These are phyloP conservation scores for Tolypocladium endophyticum DNA, from an alignment of 2,329 filamentous ascomycete species.

Conservation along the genomic window DNA sequence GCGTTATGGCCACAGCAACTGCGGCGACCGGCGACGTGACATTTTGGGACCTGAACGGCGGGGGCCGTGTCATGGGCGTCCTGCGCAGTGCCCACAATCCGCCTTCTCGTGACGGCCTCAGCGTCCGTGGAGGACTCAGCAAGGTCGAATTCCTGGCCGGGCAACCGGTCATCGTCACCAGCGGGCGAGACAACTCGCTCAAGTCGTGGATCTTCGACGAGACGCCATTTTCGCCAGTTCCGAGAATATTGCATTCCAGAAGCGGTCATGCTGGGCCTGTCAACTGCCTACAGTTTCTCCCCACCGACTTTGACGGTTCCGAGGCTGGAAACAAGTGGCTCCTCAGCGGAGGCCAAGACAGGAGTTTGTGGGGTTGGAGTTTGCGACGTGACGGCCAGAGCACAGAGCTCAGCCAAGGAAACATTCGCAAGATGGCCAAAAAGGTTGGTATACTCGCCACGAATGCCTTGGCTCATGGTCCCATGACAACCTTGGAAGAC, in stretches of 20 bases:
- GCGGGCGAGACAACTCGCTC: conserved; percentile 84
- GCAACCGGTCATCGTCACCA: conserved; percentile 82
- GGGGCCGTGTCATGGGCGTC: conserved; percentile 76
- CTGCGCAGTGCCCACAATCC: conserved; percentile 82
- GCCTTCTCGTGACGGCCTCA: conserved; percentile 41
- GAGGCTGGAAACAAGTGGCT: conserved; percentile 90
- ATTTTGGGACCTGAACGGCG: conserved; percentile 90
- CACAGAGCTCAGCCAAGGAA: conserved; percentile 84
- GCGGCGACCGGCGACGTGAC: conserved; percentile 75
- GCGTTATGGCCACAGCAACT: conserved; percentile 89
- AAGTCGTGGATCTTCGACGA: conserved; percentile 97
- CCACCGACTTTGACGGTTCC: conserved; percentile 78
- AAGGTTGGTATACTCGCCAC: conserved; percentile 65
- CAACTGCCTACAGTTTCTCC: conserved; percentile 73
- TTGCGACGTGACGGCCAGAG: conserved; percentile 89
- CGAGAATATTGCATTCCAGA: conserved; percentile 73
- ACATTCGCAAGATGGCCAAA: conserved; percentile 78
- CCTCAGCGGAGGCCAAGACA: conserved; percentile 77
- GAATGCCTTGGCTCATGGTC: conserved; percentile 45
- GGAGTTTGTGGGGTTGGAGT: conserved; percentile 95
- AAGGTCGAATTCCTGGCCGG: conserved; percentile 82
- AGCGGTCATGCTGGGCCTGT: conserved; percentile 85
- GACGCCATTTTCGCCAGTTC: conserved; percentile 76
- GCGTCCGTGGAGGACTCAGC: conserved; percentile 68
- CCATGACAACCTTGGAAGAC: conserved; percentile 56